Evolutionary conservation across 108 stramenopile genomes (phyloP), one percentile per base, ranked within the genome.

Genomic region (Mediolabrus comicus): DNA sequence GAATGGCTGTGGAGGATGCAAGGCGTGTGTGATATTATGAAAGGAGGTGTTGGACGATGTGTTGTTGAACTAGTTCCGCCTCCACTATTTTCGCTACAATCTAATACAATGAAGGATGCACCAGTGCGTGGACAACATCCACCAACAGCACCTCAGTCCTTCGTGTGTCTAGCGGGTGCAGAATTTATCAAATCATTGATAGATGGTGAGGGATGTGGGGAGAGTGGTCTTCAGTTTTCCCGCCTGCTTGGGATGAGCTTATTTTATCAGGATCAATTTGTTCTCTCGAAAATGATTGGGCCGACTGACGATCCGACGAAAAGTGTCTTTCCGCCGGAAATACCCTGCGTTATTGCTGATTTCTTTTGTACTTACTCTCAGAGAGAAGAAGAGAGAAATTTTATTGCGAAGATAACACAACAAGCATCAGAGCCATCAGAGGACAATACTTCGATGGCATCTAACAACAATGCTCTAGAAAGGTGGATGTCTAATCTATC

Each of bases 11-110:
- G 26, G 10, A 39, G 75, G 8, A 69, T 75, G 41, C 65, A 80
- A 24, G 63, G 67, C 9, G 65, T 80, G 16, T 68, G 72, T 26
- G 82, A 65, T 30, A 30, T 55, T 6, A 74, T 75, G 17, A 64
- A 73, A 27, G 86, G 85, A 22, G 84, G 84, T 27, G 82, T 77
- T 0, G 81, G 81, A 9, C 71, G 87, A 53, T 69, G 87, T 57
- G 49, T 86, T 1, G 87, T 89, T 16, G 86, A 89, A 54, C 55
- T 72, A 53, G 59, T 92, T 10, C 90, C 87, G 9, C 29, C 69
- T 43, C 87, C 90, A 28, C 46, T 49, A 7, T 49, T 49, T 22
- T 49, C 46, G 22, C 63, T 85, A 53, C 30, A 38, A 22, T 53
- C 33, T n/a, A 39, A 16, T 10, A 51, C 34, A 3, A 22, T 29